Conservation (phyloP, 2,329 filamentous ascomycete genomes). For the Tolypocladium tundrense region DNA sequence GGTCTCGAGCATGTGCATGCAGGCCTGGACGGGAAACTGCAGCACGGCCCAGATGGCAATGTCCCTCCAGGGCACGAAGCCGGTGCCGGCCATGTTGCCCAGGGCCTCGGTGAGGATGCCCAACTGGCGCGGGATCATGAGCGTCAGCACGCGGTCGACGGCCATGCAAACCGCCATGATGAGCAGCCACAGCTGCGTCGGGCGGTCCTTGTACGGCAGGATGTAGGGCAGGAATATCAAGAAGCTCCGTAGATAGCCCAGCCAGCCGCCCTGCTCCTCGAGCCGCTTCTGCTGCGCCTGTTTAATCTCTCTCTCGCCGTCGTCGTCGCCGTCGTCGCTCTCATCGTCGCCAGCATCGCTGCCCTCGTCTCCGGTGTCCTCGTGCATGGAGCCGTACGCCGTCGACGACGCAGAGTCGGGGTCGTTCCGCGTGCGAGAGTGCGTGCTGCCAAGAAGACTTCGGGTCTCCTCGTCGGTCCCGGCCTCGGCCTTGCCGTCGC, state of each 20-base stretch:
- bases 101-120: slow-evolving; percentile 19
- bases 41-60: slow-evolving; percentile 10
- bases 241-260: slow-evolving; percentile 19
- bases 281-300: slow-evolving; percentile 14
- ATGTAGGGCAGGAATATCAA: slow-evolving; percentile 19
- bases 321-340: slow-evolving; percentile 6
- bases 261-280: slow-evolving; percentile 18
- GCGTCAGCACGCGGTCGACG: slow-evolving; percentile 14
- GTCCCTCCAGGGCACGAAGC: slow-evolving; percentile 9
- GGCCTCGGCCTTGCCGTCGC: not conserved
- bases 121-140: slow-evolving; percentile 20
- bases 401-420: not conserved
- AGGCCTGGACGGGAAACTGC: slow-evolving; percentile 5
- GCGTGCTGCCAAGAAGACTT: not conserved
- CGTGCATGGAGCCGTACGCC: slow-evolving; percentile 2
- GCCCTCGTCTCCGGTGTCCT: slow-evolving; percentile 3
- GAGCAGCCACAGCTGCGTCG: slow-evolving; percentile 18
- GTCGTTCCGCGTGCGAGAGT: not conserved
- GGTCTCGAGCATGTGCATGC: slow-evolving; percentile 8
- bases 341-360: slow-evolving; percentile 10
- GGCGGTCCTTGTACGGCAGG: slow-evolving; percentile 17
- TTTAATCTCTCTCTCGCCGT: slow-evolving; percentile 11
- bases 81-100: slow-evolving; percentile 6
- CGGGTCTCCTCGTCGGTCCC: slow-evolving; percentile 1
- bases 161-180: slow-evolving; percentile 13